These are phyloP conservation scores for Fusarium goolgardi DNA, from an alignment of 2,329 filamentous ascomycete genomes.

Conservation along the genomic window DNA sequence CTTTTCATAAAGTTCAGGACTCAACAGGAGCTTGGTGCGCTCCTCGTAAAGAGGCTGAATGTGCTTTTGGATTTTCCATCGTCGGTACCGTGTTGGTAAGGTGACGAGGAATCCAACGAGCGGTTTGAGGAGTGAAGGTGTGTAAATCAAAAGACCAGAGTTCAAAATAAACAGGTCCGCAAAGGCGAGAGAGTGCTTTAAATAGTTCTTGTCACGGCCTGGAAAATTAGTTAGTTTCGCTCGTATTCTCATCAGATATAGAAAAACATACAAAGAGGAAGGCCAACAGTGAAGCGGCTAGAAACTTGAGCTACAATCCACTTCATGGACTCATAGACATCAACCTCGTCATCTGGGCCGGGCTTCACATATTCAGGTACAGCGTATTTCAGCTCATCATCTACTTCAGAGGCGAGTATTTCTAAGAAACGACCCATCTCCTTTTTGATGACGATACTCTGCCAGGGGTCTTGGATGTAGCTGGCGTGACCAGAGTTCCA, in stretches of 20 bases:
- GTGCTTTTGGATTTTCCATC: slow-evolving; percentile 31
- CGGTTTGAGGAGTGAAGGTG: slow-evolving; percentile 50
- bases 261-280: slow-evolving; percentile 46
- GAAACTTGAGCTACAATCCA: slow-evolving; percentile 50
- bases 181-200: slow-evolving; percentile 47
- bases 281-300: slow-evolving; percentile 50
- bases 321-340: slow-evolving; percentile 46
- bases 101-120: slow-evolving; percentile 47
- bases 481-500: slow-evolving; percentile 54
- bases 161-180: slow-evolving; percentile 50
- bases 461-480: slow-evolving; percentile 53
- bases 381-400: slow-evolving; percentile 51
- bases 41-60: slow-evolving; percentile 20
- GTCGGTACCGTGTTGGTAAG: slow-evolving; percentile 28
- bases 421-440: slow-evolving; percentile 52
- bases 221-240: neutral
- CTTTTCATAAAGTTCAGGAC: slow-evolving; percentile 3
- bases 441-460: slow-evolving; percentile 51
- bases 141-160: slow-evolving; percentile 49
- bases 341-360: slow-evolving; percentile 46
- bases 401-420: slow-evolving; percentile 49
- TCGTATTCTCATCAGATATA: rapidly evolving
- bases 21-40: neutral
- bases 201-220: slow-evolving; percentile 52
- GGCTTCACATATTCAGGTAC: slow-evolving; percentile 51